Conservation (phyloP, 2,329 filamentous ascomycete genomes). For the Colletotrichum euphorbiae region DNA sequence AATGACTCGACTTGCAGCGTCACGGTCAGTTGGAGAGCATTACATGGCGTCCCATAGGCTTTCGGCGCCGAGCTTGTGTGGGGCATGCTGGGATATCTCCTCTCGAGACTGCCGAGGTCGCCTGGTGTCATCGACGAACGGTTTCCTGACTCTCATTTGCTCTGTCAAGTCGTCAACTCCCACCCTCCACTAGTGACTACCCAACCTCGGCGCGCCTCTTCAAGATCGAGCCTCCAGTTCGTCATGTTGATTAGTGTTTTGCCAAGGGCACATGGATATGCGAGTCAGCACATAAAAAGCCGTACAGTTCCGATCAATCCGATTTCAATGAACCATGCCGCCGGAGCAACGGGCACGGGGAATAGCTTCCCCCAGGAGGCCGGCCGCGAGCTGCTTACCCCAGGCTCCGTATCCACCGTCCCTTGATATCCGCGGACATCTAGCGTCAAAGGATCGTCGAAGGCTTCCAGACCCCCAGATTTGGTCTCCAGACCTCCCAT, state of each 20-base stretch:
- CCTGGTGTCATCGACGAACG: constrained; percentile 33
- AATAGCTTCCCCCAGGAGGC: constrained; percentile 7
- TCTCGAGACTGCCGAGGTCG: constrained; percentile 26
- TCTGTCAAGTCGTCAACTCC: constrained; percentile 31
- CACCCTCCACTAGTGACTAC: constrained; percentile 9
- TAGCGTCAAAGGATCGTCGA: constrained; percentile 33
- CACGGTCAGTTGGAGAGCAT: constrained; percentile 17
- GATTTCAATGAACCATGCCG: constrained; percentile 6
- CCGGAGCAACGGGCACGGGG: constrained; percentile 8
- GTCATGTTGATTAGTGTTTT: constrained; percentile 6
- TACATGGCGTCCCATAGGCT: constrained; percentile 10
- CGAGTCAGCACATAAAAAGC: constrained; percentile 12
- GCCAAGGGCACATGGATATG: constrained; percentile 8
- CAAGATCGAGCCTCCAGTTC: constrained; percentile 25
- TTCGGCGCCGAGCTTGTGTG: constrained; percentile 15
- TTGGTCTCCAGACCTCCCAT: constrained; percentile 15
- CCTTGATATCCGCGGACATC: constrained; percentile 19
- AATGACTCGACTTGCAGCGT: constrained; percentile 26
- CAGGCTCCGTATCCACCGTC: constrained; percentile 20
- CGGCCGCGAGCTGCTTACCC: constrained; percentile 3
- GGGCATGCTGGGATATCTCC: constrained; percentile 13
- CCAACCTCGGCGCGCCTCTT: constrained; percentile 4
- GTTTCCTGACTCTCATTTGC: constrained; percentile 35
- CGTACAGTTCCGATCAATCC: constrained; percentile 19
- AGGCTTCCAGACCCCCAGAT: constrained; percentile 31